Conservation (phyloP, 306 rosid species). For the Potentilla sterilis region DNA sequence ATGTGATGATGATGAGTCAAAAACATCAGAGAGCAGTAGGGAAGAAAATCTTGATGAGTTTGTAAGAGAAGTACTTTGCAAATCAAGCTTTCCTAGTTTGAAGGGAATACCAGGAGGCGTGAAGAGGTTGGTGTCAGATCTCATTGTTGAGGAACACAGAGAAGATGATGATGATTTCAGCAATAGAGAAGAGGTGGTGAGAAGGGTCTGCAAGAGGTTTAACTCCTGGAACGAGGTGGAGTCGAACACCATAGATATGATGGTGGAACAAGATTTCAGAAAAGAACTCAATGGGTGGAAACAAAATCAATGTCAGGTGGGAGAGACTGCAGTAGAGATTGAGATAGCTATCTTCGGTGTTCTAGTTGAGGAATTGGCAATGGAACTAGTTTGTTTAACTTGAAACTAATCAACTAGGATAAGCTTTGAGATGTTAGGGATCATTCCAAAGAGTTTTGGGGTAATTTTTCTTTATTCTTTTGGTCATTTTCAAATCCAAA, state of each 20-base stretch:
- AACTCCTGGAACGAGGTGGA: slow-evolving; percentile 76
- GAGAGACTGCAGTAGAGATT: slow-evolving; percentile 51
- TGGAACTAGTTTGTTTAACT: slow-evolving; percentile 48
- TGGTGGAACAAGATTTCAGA: slow-evolving; percentile 67
- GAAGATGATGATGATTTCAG: slow-evolving; percentile 16
- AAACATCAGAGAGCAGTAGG: slow-evolving; percentile 19
- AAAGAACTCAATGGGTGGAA: slow-evolving; percentile 61
- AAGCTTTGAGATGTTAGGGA: slow-evolving; percentile 21
- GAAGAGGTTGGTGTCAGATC: slow-evolving; percentile 57
- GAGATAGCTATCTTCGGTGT: slow-evolving; percentile 59
- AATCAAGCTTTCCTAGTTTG: slow-evolving; percentile 27
- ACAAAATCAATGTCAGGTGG: slow-evolving; percentile 36
- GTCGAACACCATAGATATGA: slow-evolving; percentile 72
- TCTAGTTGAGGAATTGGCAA: slow-evolving; percentile 64
- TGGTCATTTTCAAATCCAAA: slow-evolving; percentile 22
- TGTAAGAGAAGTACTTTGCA: slow-evolving; percentile 35
- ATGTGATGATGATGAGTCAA: slow-evolving; percentile 20
- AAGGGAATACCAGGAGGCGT: slow-evolving; percentile 37
- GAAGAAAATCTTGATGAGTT: slow-evolving; percentile 31
- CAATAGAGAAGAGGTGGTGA: slow-evolving; percentile 38
- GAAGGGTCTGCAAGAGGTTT: slow-evolving; percentile 48
- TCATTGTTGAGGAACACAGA: slow-evolving; percentile 61
- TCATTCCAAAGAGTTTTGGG: slow-evolving; percentile 26
- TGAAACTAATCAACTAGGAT: slow-evolving; percentile 27
- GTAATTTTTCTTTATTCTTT: slow-evolving; percentile 5